These are phyloP conservation scores for Stephanocyclus meneghinianus DNA, from an alignment of 352 stramenopile genomes.

Conservation along the genomic window DNA sequence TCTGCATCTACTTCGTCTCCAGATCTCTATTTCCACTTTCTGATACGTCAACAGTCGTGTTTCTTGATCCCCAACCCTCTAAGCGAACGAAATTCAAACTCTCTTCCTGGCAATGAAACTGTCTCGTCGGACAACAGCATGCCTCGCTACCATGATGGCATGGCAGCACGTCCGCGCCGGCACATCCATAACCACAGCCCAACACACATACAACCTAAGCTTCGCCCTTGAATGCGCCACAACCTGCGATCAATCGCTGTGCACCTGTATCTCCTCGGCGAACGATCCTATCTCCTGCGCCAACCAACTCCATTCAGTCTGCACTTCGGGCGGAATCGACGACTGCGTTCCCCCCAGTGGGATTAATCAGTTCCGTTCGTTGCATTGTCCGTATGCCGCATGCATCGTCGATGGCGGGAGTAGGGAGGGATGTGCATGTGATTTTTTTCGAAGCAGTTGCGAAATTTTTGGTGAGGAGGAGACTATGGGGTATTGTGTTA, in stretches of 20 bases:
- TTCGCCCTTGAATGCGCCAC: not conserved
- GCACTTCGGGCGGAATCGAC: not conserved
- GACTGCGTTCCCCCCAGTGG: not conserved
- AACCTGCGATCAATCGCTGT: not conserved
- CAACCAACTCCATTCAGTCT: not conserved
- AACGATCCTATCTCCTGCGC: not conserved
- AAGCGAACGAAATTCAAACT: not conserved
- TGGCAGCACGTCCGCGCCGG: not conserved
- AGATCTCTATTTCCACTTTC: no score
- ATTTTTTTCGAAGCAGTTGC: not conserved
- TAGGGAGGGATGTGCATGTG: not conserved
- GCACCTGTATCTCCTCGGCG: not conserved
- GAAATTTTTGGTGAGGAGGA: not conserved
- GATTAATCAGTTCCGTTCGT: not conserved
- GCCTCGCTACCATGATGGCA: not conserved
- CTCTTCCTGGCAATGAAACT: not conserved
- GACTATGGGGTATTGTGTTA: not conserved
- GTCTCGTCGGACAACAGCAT: not conserved
- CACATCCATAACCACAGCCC: not conserved
- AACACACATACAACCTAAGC: no score
- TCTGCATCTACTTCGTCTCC: no score
- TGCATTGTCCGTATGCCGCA: constrained; percentile 6
- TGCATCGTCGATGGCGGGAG: not conserved
- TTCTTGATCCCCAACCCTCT: no score
- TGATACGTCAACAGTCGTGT: no score